Evolutionary conservation across 2,329 filamentous ascomycete genomes (phyloP), one percentile per base, ranked within the genome.

Genomic region (Aulographum hederae): DNA sequence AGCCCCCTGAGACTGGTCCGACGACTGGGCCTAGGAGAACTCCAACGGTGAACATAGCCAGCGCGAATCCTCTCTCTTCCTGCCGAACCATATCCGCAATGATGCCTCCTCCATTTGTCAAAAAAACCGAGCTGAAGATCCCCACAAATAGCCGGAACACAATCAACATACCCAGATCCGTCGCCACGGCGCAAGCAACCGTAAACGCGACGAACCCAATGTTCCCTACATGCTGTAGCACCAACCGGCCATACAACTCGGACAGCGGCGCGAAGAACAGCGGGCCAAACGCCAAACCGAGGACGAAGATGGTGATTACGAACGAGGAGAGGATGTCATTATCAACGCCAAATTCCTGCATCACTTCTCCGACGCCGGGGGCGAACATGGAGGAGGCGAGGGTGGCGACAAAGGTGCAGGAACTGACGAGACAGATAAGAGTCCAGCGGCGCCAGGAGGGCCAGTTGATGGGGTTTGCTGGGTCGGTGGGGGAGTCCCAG

Each of bases 391-490:
- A 28, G 10, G 27, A 28, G 15, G 8, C 10, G 8, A 28, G 27
- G 10, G 8, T 14, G 8, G 15, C 27, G 14, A 30, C 10, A 6
- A 11, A 32, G 8, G 29, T 31, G 14, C 23, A 10, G 19, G 27
- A n/a, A 14, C 10, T 28, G 27, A 10, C 8, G 15, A 28, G 11
- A 8, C 10, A n/a, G 27, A 28, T 28, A 14, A 13, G 27, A 8
- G 12, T 28, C 27, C 27, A 28, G 8, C 27, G 27, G 10, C 8
- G 15, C 8, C 10, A 10, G 8, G 11, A 41, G 2, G 57, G 41
- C 69, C 71, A 78, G 44, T 77, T 78, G 38, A 64, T 48, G 0
- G 73, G 71, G 35, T 74, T 71, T 21, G 58, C 49, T 1, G 63
- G 62, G 33, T 73, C 69, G 33, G 67, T 48, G 0, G 62, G 59